phyloP scores from a whole-genome alignment of 1,284 basidiomycete species.

The Fistulina hepatica region DNA sequence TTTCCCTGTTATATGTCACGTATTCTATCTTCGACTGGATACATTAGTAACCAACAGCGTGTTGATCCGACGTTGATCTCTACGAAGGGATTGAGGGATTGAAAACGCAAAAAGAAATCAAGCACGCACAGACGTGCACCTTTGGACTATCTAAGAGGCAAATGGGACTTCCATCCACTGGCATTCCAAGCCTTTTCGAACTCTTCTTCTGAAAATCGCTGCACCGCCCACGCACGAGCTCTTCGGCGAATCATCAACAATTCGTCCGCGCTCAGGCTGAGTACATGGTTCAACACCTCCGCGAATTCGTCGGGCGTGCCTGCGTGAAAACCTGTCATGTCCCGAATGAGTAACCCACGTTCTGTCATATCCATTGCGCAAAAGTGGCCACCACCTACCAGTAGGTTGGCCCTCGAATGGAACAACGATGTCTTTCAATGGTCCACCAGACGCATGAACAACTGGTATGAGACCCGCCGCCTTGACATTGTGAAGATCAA shows the following conservation, averaged over 20 bases:
- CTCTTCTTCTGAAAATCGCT: slow-evolving; percentile 65
- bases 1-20: too few relatives aligned
- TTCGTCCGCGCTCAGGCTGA: slow-evolving; percentile 47
- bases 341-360: slow-evolving; percentile 1
- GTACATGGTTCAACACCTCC: slow-evolving; percentile 49
- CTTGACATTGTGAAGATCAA: slow-evolving; percentile 29
- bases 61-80: too few relatives aligned
- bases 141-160: too few relatives aligned
- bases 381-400: slow-evolving; percentile 31
- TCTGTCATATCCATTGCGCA: not conserved
- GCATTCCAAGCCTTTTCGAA: slow-evolving; percentile 69
- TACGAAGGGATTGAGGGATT: too few relatives aligned
- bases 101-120: too few relatives aligned
- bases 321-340: slow-evolving; percentile 74
- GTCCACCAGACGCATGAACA: slow-evolving; percentile 89
- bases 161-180: slow-evolving; percentile 53
- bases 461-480: slow-evolving; percentile 91
- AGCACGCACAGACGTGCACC: too few relatives aligned
- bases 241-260: slow-evolving; percentile 54
- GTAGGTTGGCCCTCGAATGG: slow-evolving; percentile 62
- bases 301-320: slow-evolving; percentile 62
- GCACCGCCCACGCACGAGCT: slow-evolving; percentile 59
- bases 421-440: slow-evolving; percentile 83
- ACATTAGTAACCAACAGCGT: too few relatives aligned
- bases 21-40: too few relatives aligned